Evolutionary conservation across 2,329 filamentous ascomycete species (phyloP), one percentile per base, ranked within the genome.

Genomic region (Fusarium albosuccineum): DNA sequence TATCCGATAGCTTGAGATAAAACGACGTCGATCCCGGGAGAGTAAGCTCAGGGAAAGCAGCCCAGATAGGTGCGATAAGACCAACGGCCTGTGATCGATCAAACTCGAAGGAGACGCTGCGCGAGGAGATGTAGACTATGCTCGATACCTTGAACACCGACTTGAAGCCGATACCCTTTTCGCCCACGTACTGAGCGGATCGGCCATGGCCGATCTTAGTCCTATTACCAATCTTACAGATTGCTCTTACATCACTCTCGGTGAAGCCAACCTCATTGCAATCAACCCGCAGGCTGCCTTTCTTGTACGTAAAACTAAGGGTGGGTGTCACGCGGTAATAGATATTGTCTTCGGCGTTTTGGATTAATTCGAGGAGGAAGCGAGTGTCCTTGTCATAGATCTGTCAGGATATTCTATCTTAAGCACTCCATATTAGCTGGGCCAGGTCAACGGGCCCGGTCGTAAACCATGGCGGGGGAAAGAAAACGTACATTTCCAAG

Each of bases 311-410:
- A 16, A 45, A 39, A 36, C n/a, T 30, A 40, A 71, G 59, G 58
- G 48, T 53, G 11, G 33, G 39, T 26, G 22, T 52, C 7, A 40
- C 45, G 7, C 9, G 26, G 7, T 4, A n/a, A 58, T 79, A 81
- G 8, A n/a, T 57, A 63, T 80, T 80, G 64, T 81, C 80, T 48
- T 82, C 79, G 6, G 79, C 80, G 67, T 82, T 82, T 49, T 81
- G 80, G 33, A 82, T 75, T 1, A 82, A 68, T 58, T 82, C 79
- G 8, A 79, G 72, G 5, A 81, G 67, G 63, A 81, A 82, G 57
- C 77, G 78, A 4, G 78, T 76, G 3, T 71, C 60, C 13, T 67
- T 75, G 30, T 69, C 67, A 57, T 82, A 79, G 6, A 80, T 22
- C 17, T 22, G 17, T 3, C 17, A 22, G 17, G 17, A 22, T 22